phyloP scores from a whole-genome alignment of 345 rosid genomes.

The Pistacia atlantica region DNA sequence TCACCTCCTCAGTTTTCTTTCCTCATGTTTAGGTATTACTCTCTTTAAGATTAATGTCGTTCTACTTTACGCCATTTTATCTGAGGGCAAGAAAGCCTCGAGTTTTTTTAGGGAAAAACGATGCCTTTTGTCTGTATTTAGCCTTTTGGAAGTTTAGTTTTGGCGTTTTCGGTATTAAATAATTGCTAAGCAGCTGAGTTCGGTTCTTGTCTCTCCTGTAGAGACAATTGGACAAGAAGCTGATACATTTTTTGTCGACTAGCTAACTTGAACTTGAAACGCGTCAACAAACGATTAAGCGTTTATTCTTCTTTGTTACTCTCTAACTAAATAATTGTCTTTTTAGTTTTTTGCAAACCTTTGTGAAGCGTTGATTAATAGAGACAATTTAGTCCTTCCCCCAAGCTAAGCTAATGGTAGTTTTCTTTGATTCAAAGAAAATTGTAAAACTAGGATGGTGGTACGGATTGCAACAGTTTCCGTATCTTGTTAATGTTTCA shows the following conservation, averaged over 20 bases:
- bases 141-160: no score
- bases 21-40: slow-evolving; percentile 51
- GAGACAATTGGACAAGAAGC: neutral
- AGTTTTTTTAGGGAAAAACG: no score
- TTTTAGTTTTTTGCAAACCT: neutral
- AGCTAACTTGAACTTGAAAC: neutral
- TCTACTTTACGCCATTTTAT: neutral
- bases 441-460: no score
- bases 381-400: neutral
- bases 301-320: neutral
- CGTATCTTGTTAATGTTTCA: no score
- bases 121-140: no score
- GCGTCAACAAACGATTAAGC: neutral
- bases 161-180: neutral
- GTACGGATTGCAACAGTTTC: no score
- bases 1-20: slow-evolving; percentile 42
- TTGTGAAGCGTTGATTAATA: neutral
- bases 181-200: neutral
- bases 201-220: neutral
- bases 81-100: neutral
- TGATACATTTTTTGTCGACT: neutral
- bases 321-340: neutral
- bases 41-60: neutral
- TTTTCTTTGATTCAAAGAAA: no score
- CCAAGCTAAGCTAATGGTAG: neutral